Evolutionary conservation across 495 filamentous ascomycete species (phyloP).

Genomic region (Cercophora sp.): DNA sequence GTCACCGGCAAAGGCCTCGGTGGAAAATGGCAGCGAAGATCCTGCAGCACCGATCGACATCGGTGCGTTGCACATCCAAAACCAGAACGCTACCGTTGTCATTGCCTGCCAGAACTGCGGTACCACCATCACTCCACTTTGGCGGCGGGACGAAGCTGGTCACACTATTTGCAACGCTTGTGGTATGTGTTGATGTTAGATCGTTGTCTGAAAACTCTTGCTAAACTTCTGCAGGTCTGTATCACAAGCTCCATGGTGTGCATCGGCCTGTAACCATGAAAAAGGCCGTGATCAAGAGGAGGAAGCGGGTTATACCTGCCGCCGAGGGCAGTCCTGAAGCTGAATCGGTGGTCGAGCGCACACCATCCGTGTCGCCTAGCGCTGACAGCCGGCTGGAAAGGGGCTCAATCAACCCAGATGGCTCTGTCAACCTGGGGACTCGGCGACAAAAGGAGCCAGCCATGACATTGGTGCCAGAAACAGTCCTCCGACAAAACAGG

Average conservation of each 20-base stretch:
- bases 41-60: slow-evolving; percentile 42
- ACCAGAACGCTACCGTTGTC: slow-evolving; percentile 65
- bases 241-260: slow-evolving; percentile 92
- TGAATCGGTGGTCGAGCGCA: slow-evolving; percentile 41
- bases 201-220: neutral
- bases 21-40: slow-evolving; percentile 29
- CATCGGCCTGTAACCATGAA: slow-evolving; percentile 96
- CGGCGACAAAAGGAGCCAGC: slow-evolving; percentile 42
- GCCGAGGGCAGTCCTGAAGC: slow-evolving; percentile 36
- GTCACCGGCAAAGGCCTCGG: slow-evolving; percentile 21
- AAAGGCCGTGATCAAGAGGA: slow-evolving; percentile 90
- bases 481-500: slow-evolving; percentile 31
- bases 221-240: slow-evolving; percentile 62
- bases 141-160: slow-evolving; percentile 90
- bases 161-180: slow-evolving; percentile 99
- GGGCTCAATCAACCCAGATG: slow-evolving; percentile 50
- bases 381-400: slow-evolving; percentile 37
- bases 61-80: slow-evolving; percentile 40
- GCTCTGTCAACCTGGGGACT: slow-evolving; percentile 57
- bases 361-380: slow-evolving; percentile 39
- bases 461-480: slow-evolving; percentile 46
- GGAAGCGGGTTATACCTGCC: slow-evolving; percentile 91
- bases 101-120: slow-evolving; percentile 97
- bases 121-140: slow-evolving; percentile 93
- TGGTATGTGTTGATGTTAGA: slow-evolving; percentile 59